A percentile compares a stretch with the other conserved stretches of the same genome.
Conservation (phyloP, 352 stramenopile species). For the Globisporangium radiosum region DNA sequence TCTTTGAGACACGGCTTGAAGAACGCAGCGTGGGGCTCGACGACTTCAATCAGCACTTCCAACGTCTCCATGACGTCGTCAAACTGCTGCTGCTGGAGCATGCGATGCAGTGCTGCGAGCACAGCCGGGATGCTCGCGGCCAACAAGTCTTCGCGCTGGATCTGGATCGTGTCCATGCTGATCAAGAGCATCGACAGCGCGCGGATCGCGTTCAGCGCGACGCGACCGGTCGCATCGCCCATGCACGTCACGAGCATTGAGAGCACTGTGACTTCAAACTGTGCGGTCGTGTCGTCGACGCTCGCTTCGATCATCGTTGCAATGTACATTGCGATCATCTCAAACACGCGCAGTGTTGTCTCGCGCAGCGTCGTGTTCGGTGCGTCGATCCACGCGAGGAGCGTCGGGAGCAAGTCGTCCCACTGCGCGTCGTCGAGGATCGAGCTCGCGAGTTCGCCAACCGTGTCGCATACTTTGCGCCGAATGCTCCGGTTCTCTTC, state of each 20-base stretch:
- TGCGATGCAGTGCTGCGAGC: slow-evolving; percentile 39
- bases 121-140: slow-evolving; percentile 42
- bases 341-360: slow-evolving; percentile 61
- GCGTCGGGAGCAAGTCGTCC: slow-evolving; percentile 59
- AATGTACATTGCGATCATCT: slow-evolving; percentile 79
- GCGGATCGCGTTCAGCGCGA: slow-evolving; percentile 64
- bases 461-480: slow-evolving; percentile 78
- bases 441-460: slow-evolving; percentile 70
- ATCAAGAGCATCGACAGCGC: slow-evolving; percentile 71
- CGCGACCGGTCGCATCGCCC: slow-evolving; percentile 38
- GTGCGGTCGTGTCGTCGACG: slow-evolving; percentile 14
- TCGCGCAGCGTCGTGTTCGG: slow-evolving; percentile 52
- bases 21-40: slow-evolving; percentile 59
- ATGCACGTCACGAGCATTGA: slow-evolving; percentile 44
- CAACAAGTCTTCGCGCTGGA: slow-evolving; percentile 51
- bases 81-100: slow-evolving; percentile 47
- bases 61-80: slow-evolving; percentile 73
- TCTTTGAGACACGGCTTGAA: slow-evolving; percentile 60
- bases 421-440: slow-evolving; percentile 80
- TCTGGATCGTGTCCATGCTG: slow-evolving; percentile 55
- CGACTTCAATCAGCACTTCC: slow-evolving; percentile 79
- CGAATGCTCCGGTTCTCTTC: slow-evolving; percentile 74
- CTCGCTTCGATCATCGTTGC: slow-evolving; percentile 40
- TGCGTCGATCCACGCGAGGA: slow-evolving; percentile 55
- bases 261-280: slow-evolving; percentile 47